Evolutionary conservation across 2,329 filamentous ascomycete species (phyloP), one percentile per base, ranked within the genome.

Genomic region (Elsinoe fawcettii): DNA sequence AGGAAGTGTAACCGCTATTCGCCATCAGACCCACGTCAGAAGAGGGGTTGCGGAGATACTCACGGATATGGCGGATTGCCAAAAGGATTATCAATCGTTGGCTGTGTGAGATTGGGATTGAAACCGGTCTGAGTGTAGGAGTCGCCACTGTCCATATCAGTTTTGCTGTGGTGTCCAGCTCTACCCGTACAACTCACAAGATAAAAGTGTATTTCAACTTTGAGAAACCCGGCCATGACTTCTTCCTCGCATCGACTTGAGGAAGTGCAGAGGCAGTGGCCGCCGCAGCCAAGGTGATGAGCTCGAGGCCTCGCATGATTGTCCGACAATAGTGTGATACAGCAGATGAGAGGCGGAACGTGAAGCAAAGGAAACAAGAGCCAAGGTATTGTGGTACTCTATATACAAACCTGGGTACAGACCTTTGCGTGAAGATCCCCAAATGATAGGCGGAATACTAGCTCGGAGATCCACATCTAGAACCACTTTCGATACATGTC

Each of bases 111-210:
- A 9, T 70, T 75, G 41, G 77, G 70, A 59, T 83, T 70, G 68
- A 86, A 87, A 7, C 78, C 78, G 2, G 80, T 83, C 60, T 78
- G 75, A 1, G 80, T 80, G 69, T 83, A 84, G 2, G 79, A 83
- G 63, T 84, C 79, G 41, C 81, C 81, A 62, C 78, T 80, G 27
- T 14, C 5, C 5, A 20, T 6, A 11, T 47, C 23, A 57, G 30
- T 34, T 5, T 7, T 34, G 34, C 23, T 36, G 16, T 9, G 8
- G 2, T 14, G 5, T 2, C 22, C 20, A n/a, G 23, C 4, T 30
- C 6, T 20, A 37, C 14, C 4, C 14, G 3, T 18, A 25, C 8
- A 18, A 56, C 62, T 51, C 51, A 62, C 62, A 70, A 69, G 37
- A 66, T 60, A 43, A 67, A 60, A 56, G 63, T 61, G 36, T 66